Evolutionary conservation across 176 grass and related monocot genomes (phyloP), one percentile per base, ranked within the genome.

Genomic region (Panicum miliaceum): DNA sequence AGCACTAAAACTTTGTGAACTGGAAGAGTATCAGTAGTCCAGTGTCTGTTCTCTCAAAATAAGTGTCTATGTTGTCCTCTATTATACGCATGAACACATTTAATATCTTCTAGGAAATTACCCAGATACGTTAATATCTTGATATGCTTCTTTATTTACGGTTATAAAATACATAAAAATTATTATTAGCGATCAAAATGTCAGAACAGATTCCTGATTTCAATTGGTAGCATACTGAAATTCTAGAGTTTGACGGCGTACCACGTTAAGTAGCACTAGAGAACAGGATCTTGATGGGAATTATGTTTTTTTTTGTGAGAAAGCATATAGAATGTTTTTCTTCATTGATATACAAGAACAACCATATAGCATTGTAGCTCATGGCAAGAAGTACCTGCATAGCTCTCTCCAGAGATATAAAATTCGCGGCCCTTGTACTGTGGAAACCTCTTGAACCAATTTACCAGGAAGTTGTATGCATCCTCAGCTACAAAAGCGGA

Each of bases 361-460:
- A 58, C 0, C 35, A 38, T 48, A 7, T n/a, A 57, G 20, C 54
- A 57, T n/a, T 6, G n/a, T 37, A 22, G 46, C 37, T 8, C 38
- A 80, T 75, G 29, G 47, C 27, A 59, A 56, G n/a, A 40, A 47
- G 34, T 89, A 97, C 95, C 95, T 78, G 92, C 92, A 37, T 94
- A 97, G 66, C 95, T 97, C 81, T 97, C 95, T 57, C 95, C 95
- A 1, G 88, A 87, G 26, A 97, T 91, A 32, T 97, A 97, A 37
- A 97, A 93, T 9, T 88, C 88, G 47, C 46, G 74, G 20, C 76
- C 15, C 68, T 81, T 87, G 51, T 93, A 97, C 46, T 93, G 82
- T 0, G 92, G 88, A 71, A 93, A 97, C 32, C 90, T 90, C 26
- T 73, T 72, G 13, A 94, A 64, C 92, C 95, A 97, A 42, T 88